Conservation (phyloP, 2,329 filamentous ascomycete species). For the Apiospora marii region DNA sequence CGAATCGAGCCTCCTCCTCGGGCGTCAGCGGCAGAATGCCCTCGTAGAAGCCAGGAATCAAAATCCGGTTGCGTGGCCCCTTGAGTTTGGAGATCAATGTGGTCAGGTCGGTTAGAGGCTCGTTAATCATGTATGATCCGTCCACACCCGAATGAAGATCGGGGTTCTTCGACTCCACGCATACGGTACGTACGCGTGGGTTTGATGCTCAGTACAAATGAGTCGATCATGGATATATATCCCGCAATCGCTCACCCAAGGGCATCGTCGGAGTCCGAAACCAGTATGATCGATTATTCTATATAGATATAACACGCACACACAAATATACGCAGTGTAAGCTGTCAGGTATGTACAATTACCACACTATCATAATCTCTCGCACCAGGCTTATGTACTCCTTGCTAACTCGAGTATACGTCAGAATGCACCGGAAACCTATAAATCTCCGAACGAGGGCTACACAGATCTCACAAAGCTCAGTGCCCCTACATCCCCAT, state of each 20-base stretch:
- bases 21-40: constrained; percentile 77
- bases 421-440: background rate
- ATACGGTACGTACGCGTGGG: constrained; percentile 66
- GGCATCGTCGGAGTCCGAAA: background rate
- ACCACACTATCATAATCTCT: background rate
- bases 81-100: constrained; percentile 83
- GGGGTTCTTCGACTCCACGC: constrained; percentile 83
- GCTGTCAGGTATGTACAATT: background rate
- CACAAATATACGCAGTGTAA: background rate
- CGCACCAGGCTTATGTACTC: background rate
- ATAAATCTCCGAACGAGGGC: background rate
- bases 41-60: constrained; percentile 90
- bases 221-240: background rate
- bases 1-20: constrained; percentile 81
- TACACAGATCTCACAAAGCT: background rate
- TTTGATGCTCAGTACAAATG: background rate
- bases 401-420: background rate
- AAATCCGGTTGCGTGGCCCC: constrained; percentile 79
- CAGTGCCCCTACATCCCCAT: background rate
- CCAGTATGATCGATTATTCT: background rate
- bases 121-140: constrained; percentile 87
- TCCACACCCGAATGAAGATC: constrained; percentile 98
- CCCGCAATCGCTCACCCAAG: background rate
- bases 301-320: background rate
- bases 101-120: constrained; percentile 91